A percentile compares a stretch with the other conserved stretches of the same genome.
These are phyloP conservation scores for Schwanniomyces pseudopolymorphus DNA, from an alignment of 805 yeast genomes.

Conservation along the genomic window DNA sequence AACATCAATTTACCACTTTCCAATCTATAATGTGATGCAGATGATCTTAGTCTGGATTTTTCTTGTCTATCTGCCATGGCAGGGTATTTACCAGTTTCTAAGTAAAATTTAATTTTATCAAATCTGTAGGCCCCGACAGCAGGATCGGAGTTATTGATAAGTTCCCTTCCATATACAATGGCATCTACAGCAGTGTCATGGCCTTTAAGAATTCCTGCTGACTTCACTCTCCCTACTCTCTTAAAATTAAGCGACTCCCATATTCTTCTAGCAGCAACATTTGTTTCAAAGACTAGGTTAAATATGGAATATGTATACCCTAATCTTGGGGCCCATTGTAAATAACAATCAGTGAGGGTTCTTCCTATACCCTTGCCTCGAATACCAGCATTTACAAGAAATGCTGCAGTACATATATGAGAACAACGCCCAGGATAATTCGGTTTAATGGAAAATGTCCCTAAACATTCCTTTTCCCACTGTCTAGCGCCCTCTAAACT, in stretches of 20 bases:
- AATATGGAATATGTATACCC: conserved; percentile 85
- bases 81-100: conserved; percentile 86
- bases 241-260: conserved; percentile 76
- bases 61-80: conserved; percentile 78
- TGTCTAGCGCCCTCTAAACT: conserved; percentile 52
- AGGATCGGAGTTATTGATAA: conserved; percentile 56
- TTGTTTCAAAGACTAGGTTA: conserved; percentile 85
- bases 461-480: conserved; percentile 93
- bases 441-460: conserved; percentile 81
- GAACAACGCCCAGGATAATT: conserved; percentile 91
- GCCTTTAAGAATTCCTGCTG: conserved; percentile 88
- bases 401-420: conserved; percentile 88
- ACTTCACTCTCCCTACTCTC: conserved; percentile 73
- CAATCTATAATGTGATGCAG: conserved; percentile 74
- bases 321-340: conserved; percentile 87
- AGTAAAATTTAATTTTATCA: conserved; percentile 73
- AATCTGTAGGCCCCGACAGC: conserved; percentile 58
- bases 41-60: conserved; percentile 80
- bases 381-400: conserved; percentile 89
- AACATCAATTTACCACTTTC: conserved; percentile 71
- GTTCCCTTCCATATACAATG: conserved; percentile 77
- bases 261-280: conserved; percentile 76
- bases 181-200: conserved; percentile 86
- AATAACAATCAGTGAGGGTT: conserved; percentile 75
- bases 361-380: conserved; percentile 90